Conservation (phyloP, 2,329 filamentous ascomycete genomes). For the Neurospora sp. region DNA sequence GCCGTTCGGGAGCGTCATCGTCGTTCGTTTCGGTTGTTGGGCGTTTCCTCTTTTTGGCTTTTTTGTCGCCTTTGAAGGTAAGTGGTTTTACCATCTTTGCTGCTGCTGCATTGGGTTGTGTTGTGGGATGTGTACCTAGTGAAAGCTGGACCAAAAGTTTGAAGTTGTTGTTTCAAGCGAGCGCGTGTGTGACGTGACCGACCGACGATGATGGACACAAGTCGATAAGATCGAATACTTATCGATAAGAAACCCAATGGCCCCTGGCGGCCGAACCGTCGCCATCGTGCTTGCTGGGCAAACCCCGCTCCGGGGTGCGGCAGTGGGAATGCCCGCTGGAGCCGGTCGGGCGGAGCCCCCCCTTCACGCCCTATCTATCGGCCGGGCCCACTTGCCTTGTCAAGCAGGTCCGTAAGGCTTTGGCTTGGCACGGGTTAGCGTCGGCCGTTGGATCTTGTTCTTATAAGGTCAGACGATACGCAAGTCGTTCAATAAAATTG, state of each 20-base stretch:
- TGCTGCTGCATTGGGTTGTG: not conserved
- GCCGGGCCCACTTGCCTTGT: not conserved
- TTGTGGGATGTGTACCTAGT: not conserved
- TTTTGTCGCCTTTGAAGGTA: slow-evolving; percentile 95
- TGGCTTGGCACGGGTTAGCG: not conserved
- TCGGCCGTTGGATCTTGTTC: not conserved
- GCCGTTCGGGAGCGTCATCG: slow-evolving; percentile 32
- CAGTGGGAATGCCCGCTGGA: not conserved
- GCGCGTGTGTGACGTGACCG: not conserved
- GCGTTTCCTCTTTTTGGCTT: slow-evolving; percentile 84
- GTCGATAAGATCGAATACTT: not conserved
- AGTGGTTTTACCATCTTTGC: slow-evolving; percentile 73
- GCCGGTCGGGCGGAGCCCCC: not conserved
- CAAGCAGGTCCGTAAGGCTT: slow-evolving; percentile 3
- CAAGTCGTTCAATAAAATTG: not conserved
- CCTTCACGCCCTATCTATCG: not conserved
- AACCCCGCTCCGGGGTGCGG: not conserved
- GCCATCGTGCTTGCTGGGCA: not conserved
- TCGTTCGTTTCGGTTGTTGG: slow-evolving; percentile 34
- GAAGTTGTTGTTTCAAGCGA: not conserved
- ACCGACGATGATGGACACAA: not conserved
- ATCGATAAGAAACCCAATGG: slow-evolving; percentile 10
- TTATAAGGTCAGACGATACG: not conserved
- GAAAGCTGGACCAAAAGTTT: too few relatives aligned
- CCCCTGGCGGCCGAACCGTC: not conserved